Evolutionary conservation across 2,329 filamentous ascomycete genomes (phyloP).

Genomic region (Aulographum hederae): DNA sequence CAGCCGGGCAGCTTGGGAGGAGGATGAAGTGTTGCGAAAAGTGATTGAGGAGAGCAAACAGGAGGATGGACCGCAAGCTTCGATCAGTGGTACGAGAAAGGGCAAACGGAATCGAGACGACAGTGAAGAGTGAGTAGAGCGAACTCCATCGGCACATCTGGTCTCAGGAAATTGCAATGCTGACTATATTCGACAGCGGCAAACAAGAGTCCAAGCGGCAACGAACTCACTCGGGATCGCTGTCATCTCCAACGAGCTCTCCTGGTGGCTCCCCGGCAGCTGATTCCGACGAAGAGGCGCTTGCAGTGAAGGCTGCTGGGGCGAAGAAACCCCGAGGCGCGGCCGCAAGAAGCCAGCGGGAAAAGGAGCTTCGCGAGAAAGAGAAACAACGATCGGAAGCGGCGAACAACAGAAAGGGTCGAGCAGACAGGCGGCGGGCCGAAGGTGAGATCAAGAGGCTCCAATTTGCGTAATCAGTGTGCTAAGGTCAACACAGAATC

Average conservation of each 20-base stretch:
- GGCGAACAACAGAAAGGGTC: conserved; percentile 61
- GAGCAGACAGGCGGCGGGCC: conserved; percentile 55
- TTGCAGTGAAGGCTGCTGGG: conserved; percentile 30
- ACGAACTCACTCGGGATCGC: conserved; percentile 58
- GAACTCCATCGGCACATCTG: background rate
- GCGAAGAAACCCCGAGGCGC: conserved; percentile 27
- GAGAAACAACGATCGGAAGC: conserved; percentile 64
- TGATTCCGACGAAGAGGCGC: conserved; percentile 43
- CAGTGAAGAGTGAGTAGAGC: conserved; percentile 67
- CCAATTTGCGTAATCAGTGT: conserved; percentile 3
- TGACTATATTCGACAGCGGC: conserved; percentile 32
- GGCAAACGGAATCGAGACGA: conserved; percentile 76
- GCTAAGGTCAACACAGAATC: conserved; percentile 7
- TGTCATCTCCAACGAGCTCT: conserved; percentile 33
- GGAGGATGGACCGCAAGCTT: conserved; percentile 40
- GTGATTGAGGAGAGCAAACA: conserved; percentile 93
- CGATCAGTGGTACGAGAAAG: conserved; percentile 40
- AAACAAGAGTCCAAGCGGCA: conserved; percentile 60
- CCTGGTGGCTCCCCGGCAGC: conserved; percentile 31
- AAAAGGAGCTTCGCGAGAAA: conserved; percentile 41
- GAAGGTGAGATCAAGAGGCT: conserved; percentile 8
- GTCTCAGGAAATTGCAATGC: background rate
- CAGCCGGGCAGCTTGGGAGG: conserved; percentile 87
- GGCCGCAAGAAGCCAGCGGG: conserved; percentile 31
- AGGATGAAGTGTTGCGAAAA: conserved; percentile 72